Conservation (phyloP, 2,329 filamentous ascomycete genomes). For the Microdochium trichocladiopsis region DNA sequence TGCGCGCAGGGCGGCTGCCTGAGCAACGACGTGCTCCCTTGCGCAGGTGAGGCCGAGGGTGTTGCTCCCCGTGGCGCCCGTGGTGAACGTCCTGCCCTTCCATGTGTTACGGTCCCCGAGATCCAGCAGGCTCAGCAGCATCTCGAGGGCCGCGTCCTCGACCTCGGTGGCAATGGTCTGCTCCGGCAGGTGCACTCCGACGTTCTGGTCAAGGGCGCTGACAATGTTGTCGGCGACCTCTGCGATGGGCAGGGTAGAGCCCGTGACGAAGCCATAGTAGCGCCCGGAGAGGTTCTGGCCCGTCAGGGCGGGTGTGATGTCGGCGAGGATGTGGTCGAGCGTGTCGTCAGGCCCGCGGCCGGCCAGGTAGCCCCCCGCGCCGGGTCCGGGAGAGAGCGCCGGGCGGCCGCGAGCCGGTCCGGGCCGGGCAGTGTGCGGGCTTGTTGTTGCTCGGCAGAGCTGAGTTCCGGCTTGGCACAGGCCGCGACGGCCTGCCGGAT, state of each 20-base stretch:
- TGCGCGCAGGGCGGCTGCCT: conserved; percentile 17
- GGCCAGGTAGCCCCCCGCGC: conserved; percentile 21
- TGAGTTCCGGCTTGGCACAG: not conserved
- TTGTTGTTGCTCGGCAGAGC: conserved; percentile 9
- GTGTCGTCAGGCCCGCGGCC: conserved; percentile 21
- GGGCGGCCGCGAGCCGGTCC: conserved; percentile 24
- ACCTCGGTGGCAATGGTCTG: conserved; percentile 72
- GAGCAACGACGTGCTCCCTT: conserved; percentile 55
- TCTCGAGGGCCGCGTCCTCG: conserved; percentile 63
- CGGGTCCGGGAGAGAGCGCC: conserved; percentile 28
- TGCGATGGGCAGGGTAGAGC: conserved; percentile 71
- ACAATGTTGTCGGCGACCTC: conserved; percentile 81
- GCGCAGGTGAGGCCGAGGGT: conserved; percentile 65
- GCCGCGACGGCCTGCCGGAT: not conserved
- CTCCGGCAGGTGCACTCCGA: conserved; percentile 70
- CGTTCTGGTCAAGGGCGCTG: conserved; percentile 74
- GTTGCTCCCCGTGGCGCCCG: conserved; percentile 68
- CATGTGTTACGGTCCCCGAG: conserved; percentile 48
- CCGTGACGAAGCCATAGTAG: conserved; percentile 89
- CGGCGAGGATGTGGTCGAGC: conserved; percentile 33
- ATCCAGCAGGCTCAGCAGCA: conserved; percentile 61
- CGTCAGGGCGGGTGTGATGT: conserved; percentile 56
- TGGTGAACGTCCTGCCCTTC: conserved; percentile 46
- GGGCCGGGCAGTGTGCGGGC: conserved; percentile 28
- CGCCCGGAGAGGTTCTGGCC: conserved; percentile 55